Base-by-base conservation (phyloP, 2,329 filamentous ascomycete genomes). In the Bipolaris sorokiniana region DNA sequence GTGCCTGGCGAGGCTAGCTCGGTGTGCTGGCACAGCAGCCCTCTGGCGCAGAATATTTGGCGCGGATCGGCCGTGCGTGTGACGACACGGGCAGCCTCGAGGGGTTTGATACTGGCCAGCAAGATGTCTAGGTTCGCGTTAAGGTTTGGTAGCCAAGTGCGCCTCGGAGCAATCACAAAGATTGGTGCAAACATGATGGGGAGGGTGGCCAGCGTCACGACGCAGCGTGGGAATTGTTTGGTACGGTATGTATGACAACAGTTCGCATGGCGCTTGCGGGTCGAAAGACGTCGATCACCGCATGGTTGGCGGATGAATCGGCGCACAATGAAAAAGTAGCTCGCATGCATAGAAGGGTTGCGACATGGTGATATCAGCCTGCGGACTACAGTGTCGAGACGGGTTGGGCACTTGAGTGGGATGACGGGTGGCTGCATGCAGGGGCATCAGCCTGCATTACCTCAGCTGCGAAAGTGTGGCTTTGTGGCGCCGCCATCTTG, bases 391-490 rank as follows among this genome's bases (percentile, higher is more conserved):
- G 22, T 6, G 15, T 28, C 23, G 7, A 26, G 23, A 26, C 23
- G 23, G 23, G 23, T 47, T n/a, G 45, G 45, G 36, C 18, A 36
- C 7, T 31, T 23, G 45, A 23, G 13, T 23, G 33, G 33, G 11
- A 48, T 48, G 45, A 23, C 18, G 20, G 45, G 22, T 26, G 34
- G 33, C 20, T 37, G 46, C 33, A 48, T 37, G 33, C 33, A 26
- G 33, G 46, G 34, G 20, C 13, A 26, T 37, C 15, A 23, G 38
- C 38, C 46, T 36, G 33, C 46, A 37, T 36, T 16, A 1, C 22
- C 46, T 48, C 46, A 48, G 20, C 33, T 48, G 46, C 20, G 11
- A 36, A 15, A 48, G 33, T 48, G 46, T 48, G 46, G 46, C 46
- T 48, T 48, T 48, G 46, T 37, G 20, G 33, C 46, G 28, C 6